phyloP scores from a whole-genome alignment of 163 green algal species.

The Botryococcus braunii region DNA sequence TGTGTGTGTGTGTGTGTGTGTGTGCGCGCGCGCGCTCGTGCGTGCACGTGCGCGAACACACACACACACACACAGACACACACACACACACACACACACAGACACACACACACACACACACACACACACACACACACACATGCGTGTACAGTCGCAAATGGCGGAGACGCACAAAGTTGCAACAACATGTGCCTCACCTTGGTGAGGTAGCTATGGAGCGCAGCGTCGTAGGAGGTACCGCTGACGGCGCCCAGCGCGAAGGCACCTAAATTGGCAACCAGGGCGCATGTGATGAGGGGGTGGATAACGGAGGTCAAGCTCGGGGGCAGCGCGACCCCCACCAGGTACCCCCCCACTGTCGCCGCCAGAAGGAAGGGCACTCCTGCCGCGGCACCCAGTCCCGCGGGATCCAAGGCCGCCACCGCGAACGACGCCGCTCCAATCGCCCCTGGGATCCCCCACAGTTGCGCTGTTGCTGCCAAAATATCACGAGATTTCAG shows the following conservation, averaged over 20 bases:
- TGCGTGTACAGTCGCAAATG: too few relatives aligned
- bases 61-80: too few relatives aligned
- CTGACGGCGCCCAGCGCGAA: constrained; percentile 40
- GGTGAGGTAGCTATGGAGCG: constrained; percentile 48
- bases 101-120: too few relatives aligned
- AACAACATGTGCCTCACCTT: constrained; percentile 41
- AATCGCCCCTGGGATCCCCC: constrained; percentile 13
- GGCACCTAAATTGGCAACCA: constrained; percentile 43
- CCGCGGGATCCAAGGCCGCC: not conserved
- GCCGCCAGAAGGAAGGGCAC: constrained; percentile 29
- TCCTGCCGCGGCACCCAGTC: not conserved
- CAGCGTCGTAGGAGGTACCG: constrained; percentile 33
- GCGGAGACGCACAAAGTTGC: too few relatives aligned
- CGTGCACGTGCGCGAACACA: too few relatives aligned
- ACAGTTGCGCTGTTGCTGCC: too few relatives aligned
- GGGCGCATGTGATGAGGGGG: constrained; percentile 56
- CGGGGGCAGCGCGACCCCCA: constrained; percentile 39
- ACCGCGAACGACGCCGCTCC: not conserved
- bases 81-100: too few relatives aligned
- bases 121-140: too few relatives aligned
- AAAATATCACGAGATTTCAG: too few relatives aligned
- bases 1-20: too few relatives aligned
- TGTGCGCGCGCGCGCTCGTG: too few relatives aligned
- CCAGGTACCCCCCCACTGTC: constrained; percentile 60
- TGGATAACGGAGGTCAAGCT: constrained; percentile 40